Conservation (phyloP, 805 yeast species). For the Tetrapisispora phaffii region DNA sequence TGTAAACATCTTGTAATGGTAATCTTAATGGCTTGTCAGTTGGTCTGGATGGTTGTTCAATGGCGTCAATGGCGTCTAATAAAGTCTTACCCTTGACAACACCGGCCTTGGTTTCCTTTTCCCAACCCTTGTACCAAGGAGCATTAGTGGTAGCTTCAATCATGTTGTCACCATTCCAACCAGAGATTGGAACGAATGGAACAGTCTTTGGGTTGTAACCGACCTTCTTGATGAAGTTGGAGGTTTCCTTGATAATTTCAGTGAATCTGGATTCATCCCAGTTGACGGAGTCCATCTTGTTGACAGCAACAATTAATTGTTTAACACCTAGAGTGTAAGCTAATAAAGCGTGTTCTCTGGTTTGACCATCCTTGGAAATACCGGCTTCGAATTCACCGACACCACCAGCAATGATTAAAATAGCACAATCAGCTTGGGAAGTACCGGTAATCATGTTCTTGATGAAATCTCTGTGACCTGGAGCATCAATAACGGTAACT, state of each 20-base stretch:
- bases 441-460: conserved; percentile 95
- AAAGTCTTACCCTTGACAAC: conserved; percentile 26
- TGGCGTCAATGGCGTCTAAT: conserved; percentile 75
- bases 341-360: conserved; percentile 88
- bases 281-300: conserved; percentile 91
- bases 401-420: conserved; percentile 84
- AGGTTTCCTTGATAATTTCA: conserved; percentile 66
- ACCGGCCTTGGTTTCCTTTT: conserved; percentile 66
- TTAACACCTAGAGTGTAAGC: conserved; percentile 84
- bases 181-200: conserved; percentile 85
- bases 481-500: conserved; percentile 89
- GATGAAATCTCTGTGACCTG: conserved; percentile 95
- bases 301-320: conserved; percentile 80
- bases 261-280: conserved; percentile 77
- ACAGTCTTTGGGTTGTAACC: conserved; percentile 77
- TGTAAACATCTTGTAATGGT: conserved; percentile 86
- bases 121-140: conserved; percentile 86
- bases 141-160: conserved; percentile 73
- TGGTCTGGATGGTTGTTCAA: conserved; percentile 74
- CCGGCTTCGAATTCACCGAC: conserved; percentile 94
- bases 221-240: conserved; percentile 75
- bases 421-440: conserved; percentile 88
- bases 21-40: conserved; percentile 80
- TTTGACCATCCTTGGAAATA: conserved; percentile 89
- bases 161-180: conserved; percentile 93